A percentile compares a stretch with the other conserved stretches of the same genome.
Conservation (phyloP, 805 yeast genomes). For the Priceomyces carsonii region DNA sequence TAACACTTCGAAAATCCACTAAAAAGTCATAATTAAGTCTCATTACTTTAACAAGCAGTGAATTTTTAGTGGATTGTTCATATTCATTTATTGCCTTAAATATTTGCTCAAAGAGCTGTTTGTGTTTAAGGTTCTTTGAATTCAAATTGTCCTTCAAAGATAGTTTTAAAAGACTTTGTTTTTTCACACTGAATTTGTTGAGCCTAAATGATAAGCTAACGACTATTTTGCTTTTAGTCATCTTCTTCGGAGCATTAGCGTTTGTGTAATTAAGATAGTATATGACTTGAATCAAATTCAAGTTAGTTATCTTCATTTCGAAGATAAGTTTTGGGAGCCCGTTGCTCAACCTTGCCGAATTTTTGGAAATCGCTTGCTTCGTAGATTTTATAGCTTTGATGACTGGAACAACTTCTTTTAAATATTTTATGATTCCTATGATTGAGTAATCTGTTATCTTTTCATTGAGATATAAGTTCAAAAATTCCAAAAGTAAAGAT, state of each 20-base stretch:
- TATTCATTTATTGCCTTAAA: constrained; percentile 25
- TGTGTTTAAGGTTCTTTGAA: constrained; percentile 36
- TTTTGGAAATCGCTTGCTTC: constrained; percentile 12
- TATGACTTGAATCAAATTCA: constrained; percentile 32
- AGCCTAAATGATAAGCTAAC: constrained; percentile 26
- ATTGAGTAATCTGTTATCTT: constrained; percentile 17
- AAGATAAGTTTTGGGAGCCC: constrained; percentile 32
- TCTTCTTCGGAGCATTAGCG: constrained; percentile 29
- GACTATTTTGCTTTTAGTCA: constrained; percentile 33
- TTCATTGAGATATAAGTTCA: constrained; percentile 14
- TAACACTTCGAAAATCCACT: constrained; percentile 24
- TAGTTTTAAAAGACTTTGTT: constrained; percentile 23
- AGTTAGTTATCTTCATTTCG: constrained; percentile 30
- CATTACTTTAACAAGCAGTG: constrained; percentile 15
- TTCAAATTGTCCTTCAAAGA: constrained; percentile 40
- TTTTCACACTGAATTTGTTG: constrained; percentile 29
- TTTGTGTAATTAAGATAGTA: constrained; percentile 29
- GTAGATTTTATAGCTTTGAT: constrained; percentile 23
- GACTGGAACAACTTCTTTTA: constrained; percentile 32
- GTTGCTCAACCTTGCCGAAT: constrained; percentile 22
- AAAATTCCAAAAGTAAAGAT: constrained; percentile 13
- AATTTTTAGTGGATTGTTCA: constrained; percentile 12
- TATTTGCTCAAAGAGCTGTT: constrained; percentile 37
- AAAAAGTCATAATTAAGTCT: constrained; percentile 42
- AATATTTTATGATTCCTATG: constrained; percentile 33